Conservation (phyloP, 768 basidiomycete genomes). For the Hericium alpestre region DNA sequence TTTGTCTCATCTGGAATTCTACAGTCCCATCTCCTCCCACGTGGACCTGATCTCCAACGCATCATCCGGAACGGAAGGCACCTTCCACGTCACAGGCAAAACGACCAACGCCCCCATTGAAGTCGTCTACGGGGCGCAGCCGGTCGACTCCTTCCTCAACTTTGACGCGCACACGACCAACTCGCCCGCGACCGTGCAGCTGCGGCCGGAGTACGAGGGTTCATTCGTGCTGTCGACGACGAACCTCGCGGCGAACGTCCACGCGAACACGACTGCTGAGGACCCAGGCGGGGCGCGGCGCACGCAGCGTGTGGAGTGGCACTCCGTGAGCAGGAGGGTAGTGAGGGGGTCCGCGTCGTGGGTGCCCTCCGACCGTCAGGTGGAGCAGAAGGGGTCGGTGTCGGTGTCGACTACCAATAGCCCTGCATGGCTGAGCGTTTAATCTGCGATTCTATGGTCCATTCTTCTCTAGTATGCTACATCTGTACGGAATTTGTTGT, state of each 20-base stretch:
- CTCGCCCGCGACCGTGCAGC: slow-evolving; percentile 14
- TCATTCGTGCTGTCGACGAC: slow-evolving; percentile 22
- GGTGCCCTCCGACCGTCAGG: slow-evolving; percentile 1
- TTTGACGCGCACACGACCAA: slow-evolving; percentile 23
- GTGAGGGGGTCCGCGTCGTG: slow-evolving; percentile 9
- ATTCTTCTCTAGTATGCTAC: too few relatives aligned
- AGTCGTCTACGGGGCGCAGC: slow-evolving; percentile 21
- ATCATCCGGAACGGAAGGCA: slow-evolving; percentile 15
- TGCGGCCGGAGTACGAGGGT: slow-evolving; percentile 34
- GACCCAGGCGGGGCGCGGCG: slow-evolving; percentile 28
- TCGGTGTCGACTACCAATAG: background rate
- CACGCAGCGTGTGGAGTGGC: slow-evolving; percentile 17
- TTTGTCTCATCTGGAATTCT: background rate
- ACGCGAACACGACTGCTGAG: slow-evolving; percentile 13
- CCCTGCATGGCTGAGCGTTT: background rate
- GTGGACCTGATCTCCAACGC: slow-evolving; percentile 24
- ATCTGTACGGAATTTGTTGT: too few relatives aligned
- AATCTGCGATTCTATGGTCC: too few relatives aligned
- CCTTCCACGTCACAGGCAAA: slow-evolving; percentile 22
- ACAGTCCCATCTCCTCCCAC: slow-evolving; percentile 24
- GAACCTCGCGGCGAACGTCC: slow-evolving; percentile 15
- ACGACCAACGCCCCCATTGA: slow-evolving; percentile 22
- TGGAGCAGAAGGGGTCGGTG: background rate
- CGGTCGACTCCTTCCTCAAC: slow-evolving; percentile 26
- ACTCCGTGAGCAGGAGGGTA: background rate